Base-by-base conservation (phyloP, 805 yeast species). In the Saccharomycopsis microspora region DNA sequence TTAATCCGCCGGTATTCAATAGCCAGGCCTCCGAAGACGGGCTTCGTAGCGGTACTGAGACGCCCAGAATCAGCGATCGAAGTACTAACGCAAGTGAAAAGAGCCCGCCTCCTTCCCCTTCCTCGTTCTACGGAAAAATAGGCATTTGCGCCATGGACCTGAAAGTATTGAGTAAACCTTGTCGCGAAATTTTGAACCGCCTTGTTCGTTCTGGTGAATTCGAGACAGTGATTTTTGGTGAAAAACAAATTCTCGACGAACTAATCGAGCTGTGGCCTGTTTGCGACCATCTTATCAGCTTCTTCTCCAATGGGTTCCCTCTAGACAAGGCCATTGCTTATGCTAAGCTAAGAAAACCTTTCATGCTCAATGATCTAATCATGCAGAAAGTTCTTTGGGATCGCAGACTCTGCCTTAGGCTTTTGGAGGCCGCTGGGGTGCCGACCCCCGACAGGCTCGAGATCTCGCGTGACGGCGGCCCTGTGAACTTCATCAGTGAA, bases 111-210 rank as follows among this genome's bases (percentile, higher is more conserved):
- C 8, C 8, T 8, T 19, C 19, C 5, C 27, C 40, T 9, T 38
- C 46, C n/a, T 41, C 27, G 31, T 5, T 43, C 8, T 47, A 48
- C 54, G 97, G 98, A 38, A 89, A 86, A 55, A 86, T 93, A 56
- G 99, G 99, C 46, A 96, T 93, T 1, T 93, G 99, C 67, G 99
- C 99, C 7, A 89, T 93, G 97, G 99, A 93, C 64, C 82, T 89
- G 50, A 93, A 93, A 64, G 98, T 89, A 1, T 73, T 95, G 59
- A 83, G 95, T 41, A 93, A 93, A 67, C 98, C 99, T 2, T 90
- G 97, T 60, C 71, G 97, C 50, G 85, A 85, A 52, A 93, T 93
- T 54, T 70, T 93, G 57, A 88, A 85, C 62, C 71, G 96, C 46
- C 68, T 93, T 60, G 85, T 90, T 50, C 95, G 85, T 56, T 80